These are phyloP conservation scores for Actinomucor elegans DNA, from an alignment of 371 early-diverging fungal genomes.

Conservation along the genomic window DNA sequence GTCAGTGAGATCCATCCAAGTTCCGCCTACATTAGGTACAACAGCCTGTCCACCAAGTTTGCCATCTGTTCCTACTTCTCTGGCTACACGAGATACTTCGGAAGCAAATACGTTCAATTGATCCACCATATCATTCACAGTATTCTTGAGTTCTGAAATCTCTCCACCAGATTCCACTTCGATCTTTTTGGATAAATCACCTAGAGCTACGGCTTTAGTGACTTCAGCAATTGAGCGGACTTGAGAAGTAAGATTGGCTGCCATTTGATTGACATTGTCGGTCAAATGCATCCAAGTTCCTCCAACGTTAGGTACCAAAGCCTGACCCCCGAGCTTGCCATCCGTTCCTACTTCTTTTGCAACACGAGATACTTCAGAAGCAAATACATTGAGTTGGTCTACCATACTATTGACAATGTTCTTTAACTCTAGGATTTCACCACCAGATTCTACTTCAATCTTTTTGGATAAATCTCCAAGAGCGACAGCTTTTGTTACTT, in stretches of 20 bases:
- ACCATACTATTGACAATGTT: slow-evolving; percentile 40
- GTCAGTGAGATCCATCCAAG: slow-evolving; percentile 41
- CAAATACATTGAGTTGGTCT: slow-evolving; percentile 41
- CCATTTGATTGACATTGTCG: slow-evolving; percentile 50
- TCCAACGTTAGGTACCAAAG: slow-evolving; percentile 33
- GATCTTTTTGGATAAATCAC: slow-evolving; percentile 35
- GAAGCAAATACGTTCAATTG: slow-evolving; percentile 34
- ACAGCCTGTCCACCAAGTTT: slow-evolving; percentile 44
- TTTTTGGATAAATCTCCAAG: slow-evolving; percentile 32
- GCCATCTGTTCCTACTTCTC: slow-evolving; percentile 38
- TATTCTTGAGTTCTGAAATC: slow-evolving; percentile 33
- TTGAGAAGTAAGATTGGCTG: slow-evolving; percentile 55
- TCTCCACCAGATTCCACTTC: slow-evolving; percentile 35
- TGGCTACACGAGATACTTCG: slow-evolving; percentile 48
- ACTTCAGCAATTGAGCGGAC: slow-evolving; percentile 49
- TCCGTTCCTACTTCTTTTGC: slow-evolving; percentile 44
- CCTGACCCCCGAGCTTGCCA: slow-evolving; percentile 53
- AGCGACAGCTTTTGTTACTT: slow-evolving; percentile 34
- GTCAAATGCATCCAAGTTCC: slow-evolving; percentile 53
- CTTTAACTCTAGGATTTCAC: slow-evolving; percentile 34
- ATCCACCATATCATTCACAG: slow-evolving; percentile 37
- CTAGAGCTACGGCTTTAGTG: slow-evolving; percentile 27
- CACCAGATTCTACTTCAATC: slow-evolving; percentile 32
- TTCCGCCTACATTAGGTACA: slow-evolving; percentile 38
- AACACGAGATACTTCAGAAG: slow-evolving; percentile 51